Evolutionary conservation across 2,329 filamentous ascomycete genomes (phyloP).

Genomic region (Neocucurbitaria cava): DNA sequence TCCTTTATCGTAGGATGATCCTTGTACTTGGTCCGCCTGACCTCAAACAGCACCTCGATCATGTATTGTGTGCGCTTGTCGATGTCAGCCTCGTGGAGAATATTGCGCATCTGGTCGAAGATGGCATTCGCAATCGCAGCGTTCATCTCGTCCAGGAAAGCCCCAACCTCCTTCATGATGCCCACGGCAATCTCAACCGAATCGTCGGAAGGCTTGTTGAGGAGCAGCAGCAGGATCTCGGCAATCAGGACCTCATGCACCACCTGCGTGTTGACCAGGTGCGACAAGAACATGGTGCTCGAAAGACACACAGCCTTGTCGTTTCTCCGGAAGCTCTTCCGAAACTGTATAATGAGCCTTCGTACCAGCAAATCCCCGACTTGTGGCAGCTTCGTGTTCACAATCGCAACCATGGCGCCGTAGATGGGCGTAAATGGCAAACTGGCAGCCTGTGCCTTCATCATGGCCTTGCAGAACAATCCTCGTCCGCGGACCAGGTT

Average conservation of each 20-base stretch:
- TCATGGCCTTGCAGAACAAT: constrained; percentile 92
- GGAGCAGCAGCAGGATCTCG: constrained; percentile 87
- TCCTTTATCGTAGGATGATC: constrained; percentile 90
- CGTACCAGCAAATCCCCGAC: constrained; percentile 90
- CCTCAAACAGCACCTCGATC: constrained; percentile 97
- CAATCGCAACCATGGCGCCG: constrained; percentile 92
- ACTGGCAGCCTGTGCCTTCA: constrained; percentile 97
- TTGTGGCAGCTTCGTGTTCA: constrained; percentile 95
- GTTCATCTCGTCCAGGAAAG: constrained; percentile 96
- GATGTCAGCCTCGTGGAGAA: constrained; percentile 94
- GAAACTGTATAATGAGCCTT: constrained; percentile 87
- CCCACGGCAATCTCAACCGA: constrained; percentile 97
- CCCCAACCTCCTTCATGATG: constrained; percentile 89
- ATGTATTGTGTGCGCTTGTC: constrained; percentile 99
- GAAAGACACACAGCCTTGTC: constrained; percentile 96
- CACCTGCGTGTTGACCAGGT: constrained; percentile 95
- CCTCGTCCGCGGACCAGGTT: constrained; percentile 91
- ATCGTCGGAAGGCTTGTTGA: constrained; percentile 96
- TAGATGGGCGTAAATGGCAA: constrained; percentile 97
- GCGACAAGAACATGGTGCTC: constrained; percentile 92
- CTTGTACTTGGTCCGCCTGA: constrained; percentile 95
- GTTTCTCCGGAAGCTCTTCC: constrained; percentile 94
- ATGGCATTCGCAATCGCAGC: constrained; percentile 84
- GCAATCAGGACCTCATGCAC: constrained; percentile 92
- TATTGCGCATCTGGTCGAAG: constrained; percentile 94